Evolutionary conservation across 2,329 filamentous ascomycete species (phyloP), one percentile per base, ranked within the genome.

Genomic region (Septoria petroselini): DNA sequence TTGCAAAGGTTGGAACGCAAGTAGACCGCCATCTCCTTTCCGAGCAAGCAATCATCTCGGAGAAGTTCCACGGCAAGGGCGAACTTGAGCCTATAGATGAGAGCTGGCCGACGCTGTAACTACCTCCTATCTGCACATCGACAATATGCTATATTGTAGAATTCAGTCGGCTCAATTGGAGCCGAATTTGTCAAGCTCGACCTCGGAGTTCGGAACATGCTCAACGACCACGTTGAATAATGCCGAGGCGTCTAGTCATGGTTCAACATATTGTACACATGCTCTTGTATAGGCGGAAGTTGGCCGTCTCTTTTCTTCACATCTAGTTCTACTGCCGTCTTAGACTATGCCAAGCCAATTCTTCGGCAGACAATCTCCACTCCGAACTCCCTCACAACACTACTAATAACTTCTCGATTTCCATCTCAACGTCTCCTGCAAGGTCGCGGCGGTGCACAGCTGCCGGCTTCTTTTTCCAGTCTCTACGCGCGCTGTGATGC

Each of bases 21-120:
- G 69, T 68, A 0, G 77, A 80, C 35, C 65, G 79, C 11, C 66
- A 74, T 8, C 68, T 81, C 63, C 57, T 82, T 55, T 73, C 71
- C 29, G 77, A 82, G 60, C 77, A 82, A 62, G 79, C 76, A 9
- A 65, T 74, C 49, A 72, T 80, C 37, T 37, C 74, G 41, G 73
- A 79, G 62, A 68, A 65, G 9, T 81, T 77, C 58, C 72, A 71
- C 47, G 77, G 78, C 0, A 68, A 70, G 17, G 78, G 77, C 0
- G 54, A 73, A 7, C 54, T 81, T 47, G 66, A 71, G 47, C 71
- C 72, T 0, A 78, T 79, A 54, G 67, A 70, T 29, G 64, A 66
- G 53, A 65, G 65, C 8, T 70, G 61, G 65, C 60, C 63, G 19
- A 71, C 67, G 5, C 35, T 71, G 47, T 71, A 53, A 37, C 33